Conservation (phyloP, 1,139 yeast species). For the Sugiyamaella sp. region DNA sequence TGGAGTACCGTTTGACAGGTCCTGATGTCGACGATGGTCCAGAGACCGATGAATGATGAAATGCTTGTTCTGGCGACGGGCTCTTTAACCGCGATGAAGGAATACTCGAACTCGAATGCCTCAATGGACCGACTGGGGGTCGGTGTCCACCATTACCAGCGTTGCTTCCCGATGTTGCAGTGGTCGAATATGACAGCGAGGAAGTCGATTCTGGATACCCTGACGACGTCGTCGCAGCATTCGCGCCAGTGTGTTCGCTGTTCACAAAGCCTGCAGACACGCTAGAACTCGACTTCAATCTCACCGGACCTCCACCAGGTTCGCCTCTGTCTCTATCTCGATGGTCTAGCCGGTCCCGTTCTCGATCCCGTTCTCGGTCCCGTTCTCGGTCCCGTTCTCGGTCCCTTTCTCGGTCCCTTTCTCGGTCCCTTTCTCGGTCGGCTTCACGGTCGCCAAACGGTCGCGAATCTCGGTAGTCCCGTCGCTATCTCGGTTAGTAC, state of each 20-base stretch:
- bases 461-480: constrained; percentile 13
- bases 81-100: constrained; percentile 8
- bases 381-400: constrained; percentile 22
- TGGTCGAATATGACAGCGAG: constrained; percentile 5
- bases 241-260: background rate
- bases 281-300: too few species aligned
- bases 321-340: background rate
- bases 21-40: too few species aligned
- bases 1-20: constrained; percentile 8
- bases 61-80: constrained; percentile 12
- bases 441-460: constrained; percentile 2
- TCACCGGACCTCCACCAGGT: background rate
- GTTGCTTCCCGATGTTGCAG: background rate
- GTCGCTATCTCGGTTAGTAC: constrained; percentile 13
- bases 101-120: constrained; percentile 14
- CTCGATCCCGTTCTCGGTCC: constrained; percentile 1
- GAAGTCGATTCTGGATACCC: constrained; percentile 18
- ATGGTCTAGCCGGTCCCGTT: too few species aligned
- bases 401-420: constrained; percentile 28
- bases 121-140: constrained; percentile 9
- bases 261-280: too few species aligned
- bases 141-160: background rate
- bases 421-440: constrained; percentile 13
- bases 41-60: constrained; percentile 4
- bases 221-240: background rate